These are phyloP conservation scores for Mucor lusitanicus DNA, from an alignment of 371 early-diverging fungal species.

Conservation along the genomic window DNA sequence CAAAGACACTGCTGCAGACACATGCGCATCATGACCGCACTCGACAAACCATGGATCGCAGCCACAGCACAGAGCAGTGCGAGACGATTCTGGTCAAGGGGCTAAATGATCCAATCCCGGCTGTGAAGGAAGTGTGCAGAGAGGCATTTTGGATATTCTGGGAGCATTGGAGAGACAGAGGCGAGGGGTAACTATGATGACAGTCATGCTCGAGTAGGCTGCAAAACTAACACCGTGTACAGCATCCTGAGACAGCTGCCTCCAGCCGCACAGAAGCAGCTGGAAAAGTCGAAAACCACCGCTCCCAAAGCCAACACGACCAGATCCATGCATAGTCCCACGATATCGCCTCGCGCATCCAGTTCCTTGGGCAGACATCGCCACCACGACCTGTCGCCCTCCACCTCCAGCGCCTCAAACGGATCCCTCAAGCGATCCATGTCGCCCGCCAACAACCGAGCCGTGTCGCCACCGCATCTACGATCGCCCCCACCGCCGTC, in stretches of 20 bases:
- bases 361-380: conserved; percentile 36
- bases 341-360: conserved; percentile 28
- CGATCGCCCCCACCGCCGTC: conserved; percentile 39
- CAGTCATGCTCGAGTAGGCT: no score
- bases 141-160: conserved; percentile 50
- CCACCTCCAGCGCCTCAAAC: conserved; percentile 34
- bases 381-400: conserved; percentile 29
- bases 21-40: conserved; percentile 42
- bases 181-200: conserved; percentile 41
- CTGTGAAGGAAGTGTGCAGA: conserved; percentile 42
- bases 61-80: conserved; percentile 34
- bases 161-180: conserved; percentile 46
- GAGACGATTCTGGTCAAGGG: conserved; percentile 43
- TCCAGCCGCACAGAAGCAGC: conserved; percentile 29
- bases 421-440: conserved; percentile 25
- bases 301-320: background rate
- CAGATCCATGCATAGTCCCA: conserved; percentile 28
- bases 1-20: conserved; percentile 36
- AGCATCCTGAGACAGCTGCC: conserved; percentile 32
- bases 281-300: conserved; percentile 33
- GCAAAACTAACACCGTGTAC: background rate
- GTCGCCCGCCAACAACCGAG: conserved; percentile 38
- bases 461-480: conserved; percentile 89
- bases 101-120: conserved; percentile 46
- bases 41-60: conserved; percentile 38